phyloP scores from a whole-genome alignment of 31 red algal species.

The Porphyra umbilicalis region DNA sequence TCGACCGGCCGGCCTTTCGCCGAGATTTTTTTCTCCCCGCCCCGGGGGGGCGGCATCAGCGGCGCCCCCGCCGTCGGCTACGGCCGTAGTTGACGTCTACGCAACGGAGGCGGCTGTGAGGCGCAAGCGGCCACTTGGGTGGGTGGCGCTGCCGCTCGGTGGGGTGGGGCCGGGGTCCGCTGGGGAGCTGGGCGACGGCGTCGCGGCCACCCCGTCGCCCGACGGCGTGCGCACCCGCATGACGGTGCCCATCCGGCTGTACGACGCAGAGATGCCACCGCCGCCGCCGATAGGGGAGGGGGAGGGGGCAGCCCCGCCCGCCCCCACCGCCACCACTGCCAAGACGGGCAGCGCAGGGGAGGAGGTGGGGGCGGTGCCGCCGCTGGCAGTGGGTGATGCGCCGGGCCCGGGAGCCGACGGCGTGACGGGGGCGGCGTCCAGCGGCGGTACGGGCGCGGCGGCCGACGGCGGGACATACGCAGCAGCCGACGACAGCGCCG shows the following conservation, averaged over 20 bases:
- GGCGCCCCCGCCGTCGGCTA: not conserved
- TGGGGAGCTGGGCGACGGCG: not conserved
- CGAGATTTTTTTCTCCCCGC: not conserved
- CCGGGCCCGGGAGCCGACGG: too few relatives aligned
- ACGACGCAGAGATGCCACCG: not conserved
- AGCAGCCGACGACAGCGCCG: too few relatives aligned
- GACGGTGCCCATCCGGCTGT: not conserved
- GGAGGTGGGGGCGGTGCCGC: too few relatives aligned
- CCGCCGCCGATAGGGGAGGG: not conserved
- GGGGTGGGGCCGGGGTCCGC: not conserved
- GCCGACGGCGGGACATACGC: too few relatives aligned
- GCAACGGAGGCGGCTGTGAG: not conserved
- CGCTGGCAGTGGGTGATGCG: too few relatives aligned
- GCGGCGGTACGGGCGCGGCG: too few relatives aligned
- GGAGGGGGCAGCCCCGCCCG: not conserved
- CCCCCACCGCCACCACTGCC: not conserved
- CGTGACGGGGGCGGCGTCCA: too few relatives aligned
- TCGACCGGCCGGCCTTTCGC: not conserved
- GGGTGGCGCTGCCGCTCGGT: not conserved
- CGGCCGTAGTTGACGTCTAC: too few relatives aligned
- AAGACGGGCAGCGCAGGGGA: not conserved
- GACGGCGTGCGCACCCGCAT: too few relatives aligned
- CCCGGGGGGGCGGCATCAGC: not conserved
- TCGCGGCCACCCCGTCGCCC: not conserved
- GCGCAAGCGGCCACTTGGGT: not conserved